Conservation (phyloP, 805 yeast genomes). For the Komagataella pastoris region DNA sequence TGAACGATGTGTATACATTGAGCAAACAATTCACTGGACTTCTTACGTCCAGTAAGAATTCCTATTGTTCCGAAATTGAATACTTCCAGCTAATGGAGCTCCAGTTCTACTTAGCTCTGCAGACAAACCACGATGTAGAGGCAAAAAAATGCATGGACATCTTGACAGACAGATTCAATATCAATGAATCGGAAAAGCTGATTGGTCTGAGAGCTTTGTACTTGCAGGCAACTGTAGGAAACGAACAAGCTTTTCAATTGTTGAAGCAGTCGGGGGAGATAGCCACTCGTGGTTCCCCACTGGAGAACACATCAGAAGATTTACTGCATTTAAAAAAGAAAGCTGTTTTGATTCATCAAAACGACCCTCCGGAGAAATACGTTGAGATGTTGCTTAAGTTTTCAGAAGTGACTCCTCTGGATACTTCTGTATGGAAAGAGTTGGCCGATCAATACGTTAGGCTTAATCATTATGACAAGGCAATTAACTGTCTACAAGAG, state of each 20-base stretch:
- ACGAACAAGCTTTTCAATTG: constrained; percentile 21
- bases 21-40: constrained; percentile 23
- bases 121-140: constrained; percentile 51
- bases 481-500: constrained; percentile 59
- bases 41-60: constrained; percentile 18
- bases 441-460: constrained; percentile 50
- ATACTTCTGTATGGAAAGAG: constrained; percentile 69
- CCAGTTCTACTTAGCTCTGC: constrained; percentile 52
- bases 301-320: constrained; percentile 15
- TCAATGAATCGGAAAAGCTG: constrained; percentile 37
- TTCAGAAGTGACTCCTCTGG: constrained; percentile 58
- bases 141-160: constrained; percentile 57
- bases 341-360: constrained; percentile 17
- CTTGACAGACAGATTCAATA: constrained; percentile 53
- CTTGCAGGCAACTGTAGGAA: constrained; percentile 37
- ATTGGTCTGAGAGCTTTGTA: constrained; percentile 40
- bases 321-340: constrained; percentile 24
- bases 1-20: constrained; percentile 20
- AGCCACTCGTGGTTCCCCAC: constrained; percentile 12
- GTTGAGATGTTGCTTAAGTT: constrained; percentile 39
- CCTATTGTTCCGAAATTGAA: constrained; percentile 24
- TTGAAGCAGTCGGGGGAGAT: constrained; percentile 10
- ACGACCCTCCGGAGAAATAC: constrained; percentile 24
- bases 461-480: constrained; percentile 51
- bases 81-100: constrained; percentile 51